Evolutionary conservation across 2,329 filamentous ascomycete genomes (phyloP).

Genomic region (Clonostachys solani): DNA sequence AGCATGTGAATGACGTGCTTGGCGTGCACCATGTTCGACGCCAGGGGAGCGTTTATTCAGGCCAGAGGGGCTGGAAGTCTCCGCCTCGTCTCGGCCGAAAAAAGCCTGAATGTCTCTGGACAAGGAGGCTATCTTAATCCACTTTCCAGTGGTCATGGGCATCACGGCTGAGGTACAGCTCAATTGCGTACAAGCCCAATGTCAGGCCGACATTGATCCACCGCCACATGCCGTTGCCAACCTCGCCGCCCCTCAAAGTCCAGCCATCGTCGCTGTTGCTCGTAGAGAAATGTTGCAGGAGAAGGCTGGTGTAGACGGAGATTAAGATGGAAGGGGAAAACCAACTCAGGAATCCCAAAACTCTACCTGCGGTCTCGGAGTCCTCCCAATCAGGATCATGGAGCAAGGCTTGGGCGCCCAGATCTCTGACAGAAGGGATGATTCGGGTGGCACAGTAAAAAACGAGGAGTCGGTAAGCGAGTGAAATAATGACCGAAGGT

Average conservation of each 20-base stretch:
- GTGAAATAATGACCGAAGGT: constrained; percentile 90
- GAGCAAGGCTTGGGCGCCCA: constrained; percentile 76
- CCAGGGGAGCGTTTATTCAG: no score
- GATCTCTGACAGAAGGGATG: constrained; percentile 87
- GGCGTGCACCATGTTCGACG: no score
- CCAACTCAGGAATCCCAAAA: constrained; percentile 83
- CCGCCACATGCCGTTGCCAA: constrained; percentile 80
- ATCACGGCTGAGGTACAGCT: constrained; percentile 81
- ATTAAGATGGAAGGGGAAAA: constrained; percentile 94
- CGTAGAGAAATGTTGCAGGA: constrained; percentile 92
- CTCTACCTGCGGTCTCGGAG: constrained; percentile 72
- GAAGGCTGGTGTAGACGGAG: constrained; percentile 89
- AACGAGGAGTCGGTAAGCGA: constrained; percentile 89
- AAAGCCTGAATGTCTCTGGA: no score
- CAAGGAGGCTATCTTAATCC: constrained; percentile 53
- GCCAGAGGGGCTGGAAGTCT: no score
- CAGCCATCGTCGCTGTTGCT: constrained; percentile 70
- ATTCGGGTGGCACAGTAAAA: constrained; percentile 95
- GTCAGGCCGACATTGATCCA: constrained; percentile 91
- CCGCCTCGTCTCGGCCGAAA: no score
- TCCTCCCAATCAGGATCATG: constrained; percentile 85
- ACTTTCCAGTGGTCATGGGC: constrained; percentile 95
- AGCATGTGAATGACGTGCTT: no score
- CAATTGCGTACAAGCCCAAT: constrained; percentile 85
- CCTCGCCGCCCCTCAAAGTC: constrained; percentile 77